Evolutionary conservation across 495 filamentous ascomycete genomes (phyloP).

Genomic region (Xylaria longipes): DNA sequence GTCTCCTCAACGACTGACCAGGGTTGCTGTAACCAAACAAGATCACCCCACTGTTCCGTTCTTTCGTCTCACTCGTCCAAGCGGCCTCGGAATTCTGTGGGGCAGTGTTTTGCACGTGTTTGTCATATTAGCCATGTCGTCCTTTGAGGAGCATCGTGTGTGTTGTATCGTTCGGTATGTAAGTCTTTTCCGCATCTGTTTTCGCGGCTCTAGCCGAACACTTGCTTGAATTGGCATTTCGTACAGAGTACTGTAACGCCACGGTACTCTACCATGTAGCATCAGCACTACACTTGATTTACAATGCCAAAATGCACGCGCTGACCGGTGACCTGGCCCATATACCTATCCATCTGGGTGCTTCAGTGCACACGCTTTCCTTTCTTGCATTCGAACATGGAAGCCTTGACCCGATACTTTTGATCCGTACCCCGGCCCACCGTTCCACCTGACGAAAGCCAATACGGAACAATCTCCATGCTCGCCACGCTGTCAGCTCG

Average conservation of each 20-base stretch:
- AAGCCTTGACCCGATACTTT: background rate
- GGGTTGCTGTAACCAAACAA: background rate
- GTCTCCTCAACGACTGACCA: background rate
- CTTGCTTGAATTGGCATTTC: constrained; percentile 2
- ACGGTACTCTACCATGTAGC: background rate
- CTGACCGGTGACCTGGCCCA: background rate
- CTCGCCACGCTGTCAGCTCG: constrained; percentile 16
- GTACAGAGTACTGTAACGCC: too few species aligned
- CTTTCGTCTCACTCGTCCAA: background rate
- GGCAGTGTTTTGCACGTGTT: constrained; percentile 8
- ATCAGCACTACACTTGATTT: constrained; percentile 1
- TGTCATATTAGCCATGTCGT: background rate
- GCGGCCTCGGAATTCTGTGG: background rate
- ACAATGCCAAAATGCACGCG: constrained; percentile 1
- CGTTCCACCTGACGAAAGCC: background rate
- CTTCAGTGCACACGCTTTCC: constrained; percentile 9
- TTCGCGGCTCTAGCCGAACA: constrained; percentile 12
- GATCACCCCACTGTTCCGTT: background rate
- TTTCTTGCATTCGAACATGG: constrained; percentile 4
- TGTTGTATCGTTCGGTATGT: background rate
- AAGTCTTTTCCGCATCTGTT: constrained; percentile 6
- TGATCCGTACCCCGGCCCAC: background rate
- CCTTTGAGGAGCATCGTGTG: too few species aligned
- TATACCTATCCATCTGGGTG: background rate
- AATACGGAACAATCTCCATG: constrained; percentile 17